Conservation (phyloP, 441 rosid genomes). For the Adansonia grandidieri region DNA sequence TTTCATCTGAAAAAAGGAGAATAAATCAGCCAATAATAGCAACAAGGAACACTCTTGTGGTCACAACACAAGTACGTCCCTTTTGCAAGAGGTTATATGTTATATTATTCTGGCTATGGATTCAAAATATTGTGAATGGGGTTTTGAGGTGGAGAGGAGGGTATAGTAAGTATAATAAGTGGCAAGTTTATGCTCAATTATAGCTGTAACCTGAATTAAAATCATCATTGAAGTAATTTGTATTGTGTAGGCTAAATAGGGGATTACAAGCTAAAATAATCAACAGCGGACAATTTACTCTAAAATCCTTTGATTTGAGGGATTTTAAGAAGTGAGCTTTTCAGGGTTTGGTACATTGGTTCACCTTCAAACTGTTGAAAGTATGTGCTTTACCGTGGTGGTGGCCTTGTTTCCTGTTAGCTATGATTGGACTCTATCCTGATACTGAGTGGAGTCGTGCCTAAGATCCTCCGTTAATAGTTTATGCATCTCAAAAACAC, state of each 20-base stretch:
- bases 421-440: neutral
- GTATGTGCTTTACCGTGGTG: neutral
- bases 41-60: slow-evolving; percentile 2
- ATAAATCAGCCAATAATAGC: slow-evolving; percentile 16
- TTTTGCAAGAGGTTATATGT: slow-evolving; percentile 1
- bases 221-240: neutral
- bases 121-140: neutral
- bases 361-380: neutral
- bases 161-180: neutral
- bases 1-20: slow-evolving; percentile 49
- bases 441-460: neutral
- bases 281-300: neutral
- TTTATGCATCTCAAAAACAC: neutral
- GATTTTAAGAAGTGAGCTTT: slow-evolving; percentile 8
- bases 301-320: neutral
- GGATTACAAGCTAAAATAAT: neutral
- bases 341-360: neutral
- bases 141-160: neutral
- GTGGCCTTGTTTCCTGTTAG: neutral
- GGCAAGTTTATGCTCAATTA: neutral
- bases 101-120: neutral
- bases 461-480: neutral
- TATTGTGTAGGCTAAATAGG: neutral
- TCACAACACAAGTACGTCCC: neutral
- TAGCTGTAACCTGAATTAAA: neutral